Conservation (phyloP, 2,329 filamentous ascomycete species). For the Microcyclospora tardicrescens region DNA sequence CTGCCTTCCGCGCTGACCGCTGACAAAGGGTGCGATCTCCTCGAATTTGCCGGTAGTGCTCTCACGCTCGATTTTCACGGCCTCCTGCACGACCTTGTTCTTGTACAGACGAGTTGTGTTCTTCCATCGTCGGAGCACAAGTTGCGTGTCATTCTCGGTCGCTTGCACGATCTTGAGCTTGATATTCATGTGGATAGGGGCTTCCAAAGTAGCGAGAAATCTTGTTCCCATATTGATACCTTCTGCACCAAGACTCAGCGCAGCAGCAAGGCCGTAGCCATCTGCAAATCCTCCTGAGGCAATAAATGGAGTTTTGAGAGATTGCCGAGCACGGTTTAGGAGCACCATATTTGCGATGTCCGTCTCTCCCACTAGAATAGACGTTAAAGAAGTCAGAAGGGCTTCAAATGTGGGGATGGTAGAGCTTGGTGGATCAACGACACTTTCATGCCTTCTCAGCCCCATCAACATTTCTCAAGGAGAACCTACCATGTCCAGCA, state of each 20-base stretch:
- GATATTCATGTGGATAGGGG: conserved; percentile 84
- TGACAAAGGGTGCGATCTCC: conserved; percentile 76
- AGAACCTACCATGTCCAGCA: conserved; percentile 78
- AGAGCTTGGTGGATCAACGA: too few species aligned
- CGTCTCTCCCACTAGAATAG: conserved; percentile 70
- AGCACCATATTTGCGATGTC: conserved; percentile 88
- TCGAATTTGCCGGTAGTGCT: conserved; percentile 77
- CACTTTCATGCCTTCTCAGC: too few species aligned
- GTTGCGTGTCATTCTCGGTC: conserved; percentile 78
- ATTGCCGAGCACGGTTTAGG: conserved; percentile 70
- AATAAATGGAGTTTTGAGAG: conserved; percentile 78
- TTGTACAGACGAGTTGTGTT: conserved; percentile 83
- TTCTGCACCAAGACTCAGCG: conserved; percentile 75
- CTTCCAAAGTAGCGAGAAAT: conserved; percentile 92
- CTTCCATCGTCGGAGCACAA: conserved; percentile 80
- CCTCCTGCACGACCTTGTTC: conserved; percentile 76
- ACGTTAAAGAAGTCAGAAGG: too few species aligned
- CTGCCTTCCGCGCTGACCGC: conserved; percentile 77
- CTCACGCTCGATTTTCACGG: conserved; percentile 69
- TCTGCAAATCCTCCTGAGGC: conserved; percentile 93
- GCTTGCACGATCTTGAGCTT: conserved; percentile 85
- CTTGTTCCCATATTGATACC: conserved; percentile 98
- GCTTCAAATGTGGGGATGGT: too few species aligned
- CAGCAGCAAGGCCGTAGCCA: conserved; percentile 82
- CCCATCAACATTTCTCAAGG: too few species aligned